Base-by-base conservation (phyloP, 2,329 filamentous ascomycete species). In the Stagonosporopsis vannaccii region DNA sequence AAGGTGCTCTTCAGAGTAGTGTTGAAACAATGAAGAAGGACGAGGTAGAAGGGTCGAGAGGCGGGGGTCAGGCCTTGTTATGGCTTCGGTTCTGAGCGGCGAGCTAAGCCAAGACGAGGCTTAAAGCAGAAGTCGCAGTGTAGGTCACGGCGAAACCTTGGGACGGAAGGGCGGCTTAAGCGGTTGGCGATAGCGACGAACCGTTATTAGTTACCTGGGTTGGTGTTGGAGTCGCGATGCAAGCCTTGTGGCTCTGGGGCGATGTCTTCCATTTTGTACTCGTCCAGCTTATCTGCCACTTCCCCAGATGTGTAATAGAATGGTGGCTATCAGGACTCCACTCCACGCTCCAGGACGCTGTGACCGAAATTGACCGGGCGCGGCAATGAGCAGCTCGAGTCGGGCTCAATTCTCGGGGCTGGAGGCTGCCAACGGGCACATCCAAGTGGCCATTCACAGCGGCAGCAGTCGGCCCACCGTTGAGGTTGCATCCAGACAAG, bases 51-150 rank as follows among this genome's bases (percentile, higher is more conserved):
- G 15, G 26, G 41, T 50, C 22, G 4, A n/a, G 46, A 57, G 19
- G 45, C 32, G 56, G 60, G 60, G 60, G 43, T 12, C n/a, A 19
- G 54, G 28, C 51, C 53, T 39, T 19, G 51, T 66, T 65, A 63
- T 61, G 62, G 50, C 41, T 56, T 40, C 50, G 49, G 55, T 45
- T 33, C 39, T 49, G 39, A 55, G 22, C 57, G 52, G 52, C 32
- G 43, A 51, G 58, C 60, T 65, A 63, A 54, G 25, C 35, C 28
- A 46, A 32, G 30, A 45, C 51, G 49, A 53, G 26, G 52, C 52
- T 62, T 43, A 23, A 61, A 53, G 32, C 5, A 60, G 66, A 57
- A 66, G 58, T 58, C 51, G 57, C 26, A 58, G 62, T 68, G 66
- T 51, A 66, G 66, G 63, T 67, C 66, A 48, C 58, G 37, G 33